Conservation (phyloP, 2,329 filamentous ascomycete genomes). For the Talaromyces sp. region DNA sequence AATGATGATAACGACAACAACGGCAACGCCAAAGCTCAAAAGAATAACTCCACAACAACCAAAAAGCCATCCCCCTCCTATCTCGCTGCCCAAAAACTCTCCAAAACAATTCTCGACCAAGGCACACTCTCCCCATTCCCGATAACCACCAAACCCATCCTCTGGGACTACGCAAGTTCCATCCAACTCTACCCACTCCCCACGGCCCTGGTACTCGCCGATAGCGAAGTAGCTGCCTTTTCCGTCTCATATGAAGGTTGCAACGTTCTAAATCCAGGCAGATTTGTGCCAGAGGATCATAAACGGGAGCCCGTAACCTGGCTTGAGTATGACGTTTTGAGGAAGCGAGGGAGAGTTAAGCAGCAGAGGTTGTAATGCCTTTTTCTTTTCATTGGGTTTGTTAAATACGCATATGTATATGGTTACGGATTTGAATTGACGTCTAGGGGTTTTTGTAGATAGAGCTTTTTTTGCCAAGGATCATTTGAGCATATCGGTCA, state of each 20-base stretch:
- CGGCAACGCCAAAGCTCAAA: not conserved
- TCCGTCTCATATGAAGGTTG: slow-evolving; percentile 92
- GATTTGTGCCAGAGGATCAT: slow-evolving; percentile 64
- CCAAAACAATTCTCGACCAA: slow-evolving; percentile 90
- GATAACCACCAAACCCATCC: slow-evolving; percentile 71
- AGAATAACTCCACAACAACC: not conserved
- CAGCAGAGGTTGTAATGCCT: slow-evolving; percentile 48
- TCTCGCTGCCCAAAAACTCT: slow-evolving; percentile 67
- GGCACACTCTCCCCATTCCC: slow-evolving; percentile 85
- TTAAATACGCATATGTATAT: not conserved
- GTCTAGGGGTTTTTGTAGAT: not conserved
- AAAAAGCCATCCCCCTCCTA: slow-evolving; percentile 28
- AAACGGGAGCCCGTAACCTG: slow-evolving; percentile 71
- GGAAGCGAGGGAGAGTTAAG: slow-evolving; percentile 59
- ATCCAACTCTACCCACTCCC: slow-evolving; percentile 86
- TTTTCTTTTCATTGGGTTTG: too few relatives aligned
- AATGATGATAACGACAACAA: slow-evolving; percentile 3
- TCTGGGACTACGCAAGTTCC: slow-evolving; percentile 81
- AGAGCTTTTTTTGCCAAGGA: not conserved
- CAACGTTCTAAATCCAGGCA: slow-evolving; percentile 90
- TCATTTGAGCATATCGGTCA: not conserved
- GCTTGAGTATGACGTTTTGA: slow-evolving; percentile 79
- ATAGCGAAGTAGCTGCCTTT: slow-evolving; percentile 78
- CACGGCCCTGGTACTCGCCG: slow-evolving; percentile 76
- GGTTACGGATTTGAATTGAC: not conserved